Evolutionary conservation across 2,329 filamentous ascomycete species (phyloP).

Genomic region (Chaetomiaceae sp.): DNA sequence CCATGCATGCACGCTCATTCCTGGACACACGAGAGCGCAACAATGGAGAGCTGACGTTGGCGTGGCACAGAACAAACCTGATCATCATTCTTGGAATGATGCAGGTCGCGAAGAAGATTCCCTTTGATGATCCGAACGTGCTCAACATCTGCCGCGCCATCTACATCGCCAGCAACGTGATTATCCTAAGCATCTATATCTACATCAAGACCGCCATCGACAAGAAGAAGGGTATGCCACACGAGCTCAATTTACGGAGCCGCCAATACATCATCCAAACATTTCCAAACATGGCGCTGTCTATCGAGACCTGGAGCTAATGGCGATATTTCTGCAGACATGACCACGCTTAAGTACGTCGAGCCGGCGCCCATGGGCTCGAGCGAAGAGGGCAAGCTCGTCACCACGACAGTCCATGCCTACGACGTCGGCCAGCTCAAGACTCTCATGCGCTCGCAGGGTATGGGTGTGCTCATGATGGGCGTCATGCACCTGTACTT

Average conservation of each 20-base stretch:
- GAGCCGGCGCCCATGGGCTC: slow-evolving; percentile 92
- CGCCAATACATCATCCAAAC: neutral
- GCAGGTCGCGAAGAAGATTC: slow-evolving; percentile 94
- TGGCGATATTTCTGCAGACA: slow-evolving; percentile 53
- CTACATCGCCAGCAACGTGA: slow-evolving; percentile 62
- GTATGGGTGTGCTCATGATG: slow-evolving; percentile 99
- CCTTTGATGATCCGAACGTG: slow-evolving; percentile 75
- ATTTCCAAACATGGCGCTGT: no score
- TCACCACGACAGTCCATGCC: slow-evolving; percentile 92
- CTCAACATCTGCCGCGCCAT: slow-evolving; percentile 53
- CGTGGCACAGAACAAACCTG: slow-evolving; percentile 70
- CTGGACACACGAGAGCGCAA: neutral
- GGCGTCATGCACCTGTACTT: slow-evolving; percentile 97
- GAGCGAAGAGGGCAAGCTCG: slow-evolving; percentile 88
- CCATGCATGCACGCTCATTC: neutral
- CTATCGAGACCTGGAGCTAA: no score
- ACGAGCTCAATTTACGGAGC: neutral
- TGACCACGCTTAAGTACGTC: slow-evolving; percentile 97
- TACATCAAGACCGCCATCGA: slow-evolving; percentile 84
- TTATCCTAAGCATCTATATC: slow-evolving; percentile 81
- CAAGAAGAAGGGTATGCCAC: slow-evolving; percentile 83
- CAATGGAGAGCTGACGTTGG: slow-evolving; percentile 18
- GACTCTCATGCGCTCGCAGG: slow-evolving; percentile 78
- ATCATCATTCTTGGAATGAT: slow-evolving; percentile 96
- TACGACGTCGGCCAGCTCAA: slow-evolving; percentile 89